A percentile compares a stretch with the other conserved stretches of the same genome.
phyloP scores from a whole-genome alignment of 2,329 filamentous ascomycete species.

The Fusarium anguioides region DNA sequence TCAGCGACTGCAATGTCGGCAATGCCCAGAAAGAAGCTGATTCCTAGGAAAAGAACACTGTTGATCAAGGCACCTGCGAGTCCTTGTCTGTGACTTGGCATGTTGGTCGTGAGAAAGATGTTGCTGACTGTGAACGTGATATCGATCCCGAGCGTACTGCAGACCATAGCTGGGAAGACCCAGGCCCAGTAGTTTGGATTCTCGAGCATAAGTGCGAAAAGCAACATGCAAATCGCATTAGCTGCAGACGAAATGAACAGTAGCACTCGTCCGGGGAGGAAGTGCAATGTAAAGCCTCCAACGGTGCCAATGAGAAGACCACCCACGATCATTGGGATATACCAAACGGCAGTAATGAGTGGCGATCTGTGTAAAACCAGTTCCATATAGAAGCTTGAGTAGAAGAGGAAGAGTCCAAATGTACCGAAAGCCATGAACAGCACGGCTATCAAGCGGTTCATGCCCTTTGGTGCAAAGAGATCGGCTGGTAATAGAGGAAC shows the following conservation, averaged over 20 bases:
- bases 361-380: slow-evolving; percentile 63
- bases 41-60: slow-evolving; percentile 69
- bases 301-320: slow-evolving; percentile 66
- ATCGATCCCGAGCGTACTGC: slow-evolving; percentile 72
- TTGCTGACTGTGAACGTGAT: slow-evolving; percentile 74
- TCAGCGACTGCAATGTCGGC: slow-evolving; percentile 66
- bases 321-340: slow-evolving; percentile 66
- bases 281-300: slow-evolving; percentile 67
- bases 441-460: slow-evolving; percentile 66
- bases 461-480: slow-evolving; percentile 67
- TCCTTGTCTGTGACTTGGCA: slow-evolving; percentile 69
- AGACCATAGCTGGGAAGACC: slow-evolving; percentile 70
- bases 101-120: slow-evolving; percentile 73
- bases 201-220: slow-evolving; percentile 67
- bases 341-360: slow-evolving; percentile 69
- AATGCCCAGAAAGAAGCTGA: slow-evolving; percentile 71
- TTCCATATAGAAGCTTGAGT: slow-evolving; percentile 71
- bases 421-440: slow-evolving; percentile 63
- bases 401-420: slow-evolving; percentile 72
- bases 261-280: slow-evolving; percentile 63
- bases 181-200: slow-evolving; percentile 71
- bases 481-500: slow-evolving; percentile 72
- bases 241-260: slow-evolving; percentile 63
- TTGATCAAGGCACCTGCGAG: slow-evolving; percentile 74
- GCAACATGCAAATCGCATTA: slow-evolving; percentile 61